Conservation (phyloP, 768 basidiomycete species). For the Antrodiella citrinella region DNA sequence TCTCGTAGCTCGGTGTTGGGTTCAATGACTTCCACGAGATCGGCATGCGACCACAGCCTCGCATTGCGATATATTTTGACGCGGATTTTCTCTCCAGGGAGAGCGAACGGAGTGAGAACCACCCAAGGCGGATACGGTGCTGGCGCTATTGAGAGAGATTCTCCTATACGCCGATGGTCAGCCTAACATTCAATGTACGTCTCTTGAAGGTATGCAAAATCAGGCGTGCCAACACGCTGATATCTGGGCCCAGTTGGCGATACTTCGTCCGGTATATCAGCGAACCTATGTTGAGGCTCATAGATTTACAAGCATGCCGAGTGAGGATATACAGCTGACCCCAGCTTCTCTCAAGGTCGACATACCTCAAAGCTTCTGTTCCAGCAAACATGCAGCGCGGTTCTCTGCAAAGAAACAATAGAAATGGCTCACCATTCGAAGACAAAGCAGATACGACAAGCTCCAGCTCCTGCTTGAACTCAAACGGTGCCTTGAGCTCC, state of each 20-base stretch:
- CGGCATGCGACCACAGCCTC: constrained; percentile 67
- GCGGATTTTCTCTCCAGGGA: constrained; percentile 76
- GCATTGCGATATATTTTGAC: constrained; percentile 65
- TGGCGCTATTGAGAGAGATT: constrained; percentile 52
- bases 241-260: no score
- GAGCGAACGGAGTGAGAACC: constrained; percentile 72
- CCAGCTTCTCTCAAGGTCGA: no score
- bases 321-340: no score
- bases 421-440: constrained; percentile 35
- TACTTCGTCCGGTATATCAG: no score
- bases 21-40: constrained; percentile 55
- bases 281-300: no score
- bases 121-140: constrained; percentile 59
- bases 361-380: no score
- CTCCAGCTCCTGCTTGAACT: constrained; percentile 52
- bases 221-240: no score
- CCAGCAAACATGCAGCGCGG: no score
- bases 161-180: no score
- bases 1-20: constrained; percentile 66
- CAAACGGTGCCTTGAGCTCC: constrained; percentile 55
- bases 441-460: constrained; percentile 55
- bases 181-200: not conserved
- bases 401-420: not conserved
- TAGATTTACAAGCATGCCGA: no score
- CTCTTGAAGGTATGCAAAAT: no score